Evolutionary conservation across 352 stramenopile species (phyloP).

Genomic region (Phytophthora megakarya): DNA sequence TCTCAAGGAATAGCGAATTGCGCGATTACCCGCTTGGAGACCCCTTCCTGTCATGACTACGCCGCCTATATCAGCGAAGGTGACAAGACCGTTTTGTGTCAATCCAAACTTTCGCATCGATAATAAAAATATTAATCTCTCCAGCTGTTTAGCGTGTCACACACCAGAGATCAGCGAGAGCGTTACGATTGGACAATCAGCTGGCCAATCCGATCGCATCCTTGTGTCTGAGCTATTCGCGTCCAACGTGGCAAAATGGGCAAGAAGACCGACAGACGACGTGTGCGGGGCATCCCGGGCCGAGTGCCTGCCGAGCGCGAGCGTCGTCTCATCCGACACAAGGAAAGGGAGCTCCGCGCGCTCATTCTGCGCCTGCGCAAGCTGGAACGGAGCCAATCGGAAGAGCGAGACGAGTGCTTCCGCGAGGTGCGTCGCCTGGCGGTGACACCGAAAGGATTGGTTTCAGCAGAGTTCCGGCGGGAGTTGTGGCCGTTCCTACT

Average conservation of each 20-base stretch:
- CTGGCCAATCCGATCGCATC: neutral
- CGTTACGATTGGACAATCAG: slow-evolving; percentile 19
- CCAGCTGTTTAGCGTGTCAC: slow-evolving; percentile 1
- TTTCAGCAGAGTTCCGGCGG: slow-evolving; percentile 60
- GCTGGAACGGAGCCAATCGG: slow-evolving; percentile 18
- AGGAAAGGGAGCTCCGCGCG: slow-evolving; percentile 57
- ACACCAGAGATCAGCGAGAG: slow-evolving; percentile 13
- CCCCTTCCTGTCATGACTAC: neutral
- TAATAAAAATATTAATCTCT: slow-evolving; percentile 7
- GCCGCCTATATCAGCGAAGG: neutral
- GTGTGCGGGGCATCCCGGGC: slow-evolving; percentile 41
- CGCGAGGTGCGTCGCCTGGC: slow-evolving; percentile 65
- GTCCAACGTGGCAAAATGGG: slow-evolving; percentile 32
- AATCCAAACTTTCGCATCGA: slow-evolving; percentile 1
- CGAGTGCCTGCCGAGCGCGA: slow-evolving; percentile 42
- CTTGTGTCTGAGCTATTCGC: slow-evolving; percentile 13
- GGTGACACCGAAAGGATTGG: slow-evolving; percentile 55
- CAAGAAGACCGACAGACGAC: slow-evolving; percentile 44
- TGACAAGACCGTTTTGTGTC: slow-evolving; percentile 2
- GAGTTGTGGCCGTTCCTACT: slow-evolving; percentile 73
- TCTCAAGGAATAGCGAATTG: neutral
- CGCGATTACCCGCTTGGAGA: neutral
- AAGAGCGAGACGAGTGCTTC: slow-evolving; percentile 46
- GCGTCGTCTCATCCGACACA: slow-evolving; percentile 48
- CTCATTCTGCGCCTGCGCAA: slow-evolving; percentile 35